phyloP scores from a whole-genome alignment of 768 basidiomycete genomes.

The Lentinula detonsa region DNA sequence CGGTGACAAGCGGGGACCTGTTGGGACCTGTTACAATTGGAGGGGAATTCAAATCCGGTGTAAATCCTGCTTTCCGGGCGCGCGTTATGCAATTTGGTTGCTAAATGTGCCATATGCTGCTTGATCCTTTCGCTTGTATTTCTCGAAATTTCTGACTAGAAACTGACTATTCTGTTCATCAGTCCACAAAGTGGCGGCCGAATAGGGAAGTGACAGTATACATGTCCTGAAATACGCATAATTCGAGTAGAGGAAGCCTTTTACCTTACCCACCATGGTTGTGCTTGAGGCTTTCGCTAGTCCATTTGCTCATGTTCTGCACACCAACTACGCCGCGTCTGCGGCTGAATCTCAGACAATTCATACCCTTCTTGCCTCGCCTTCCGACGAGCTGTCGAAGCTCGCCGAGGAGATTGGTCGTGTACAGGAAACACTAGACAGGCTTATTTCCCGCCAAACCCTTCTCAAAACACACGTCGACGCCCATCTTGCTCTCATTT shows the following conservation, averaged over 20 bases:
- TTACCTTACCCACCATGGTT: not conserved
- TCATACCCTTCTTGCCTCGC: not conserved
- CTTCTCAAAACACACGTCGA: conserved; percentile 1
- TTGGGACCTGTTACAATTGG: not conserved
- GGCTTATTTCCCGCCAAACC: not conserved
- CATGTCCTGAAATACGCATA: not conserved
- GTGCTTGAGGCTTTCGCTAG: not conserved
- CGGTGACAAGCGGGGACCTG: not conserved
- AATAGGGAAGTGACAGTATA: too few relatives aligned
- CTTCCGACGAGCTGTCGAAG: not conserved
- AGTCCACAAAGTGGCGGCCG: not conserved
- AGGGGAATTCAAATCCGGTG: not conserved
- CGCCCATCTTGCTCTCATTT: conserved; percentile 4
- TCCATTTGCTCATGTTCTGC: not conserved
- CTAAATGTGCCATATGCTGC: not conserved
- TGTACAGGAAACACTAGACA: not conserved
- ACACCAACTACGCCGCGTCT: conserved; percentile 3
- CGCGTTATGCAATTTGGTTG: not conserved
- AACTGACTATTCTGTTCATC: not conserved
- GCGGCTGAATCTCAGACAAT: not conserved
- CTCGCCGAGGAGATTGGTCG: not conserved
- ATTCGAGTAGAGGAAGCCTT: not conserved
- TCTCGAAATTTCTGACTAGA: not conserved
- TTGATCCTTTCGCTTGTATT: not conserved
- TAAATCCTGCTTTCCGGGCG: not conserved